These are phyloP conservation scores for Vachellia collinsii DNA, from an alignment of 306 rosid species.

Conservation along the genomic window DNA sequence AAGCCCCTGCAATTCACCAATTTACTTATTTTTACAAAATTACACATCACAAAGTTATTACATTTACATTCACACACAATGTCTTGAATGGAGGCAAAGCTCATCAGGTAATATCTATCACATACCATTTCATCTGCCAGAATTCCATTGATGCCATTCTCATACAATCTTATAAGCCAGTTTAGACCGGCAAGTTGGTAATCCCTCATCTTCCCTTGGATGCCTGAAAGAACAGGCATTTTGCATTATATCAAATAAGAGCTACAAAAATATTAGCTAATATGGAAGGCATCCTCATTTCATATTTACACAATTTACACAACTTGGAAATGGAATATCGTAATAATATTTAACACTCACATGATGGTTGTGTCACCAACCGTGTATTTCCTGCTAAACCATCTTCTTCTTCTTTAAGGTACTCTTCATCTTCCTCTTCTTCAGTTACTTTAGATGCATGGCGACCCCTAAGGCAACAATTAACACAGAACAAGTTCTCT, in stretches of 20 bases:
- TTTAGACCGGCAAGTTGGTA: slow-evolving; percentile 98
- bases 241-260: slow-evolving; percentile 20
- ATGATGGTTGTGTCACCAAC: slow-evolving; percentile 85
- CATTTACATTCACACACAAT: neutral
- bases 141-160: slow-evolving; percentile 98
- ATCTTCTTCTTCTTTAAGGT: slow-evolving; percentile 96
- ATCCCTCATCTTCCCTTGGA: slow-evolving; percentile 98
- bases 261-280: neutral
- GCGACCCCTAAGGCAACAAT: slow-evolving; percentile 73
- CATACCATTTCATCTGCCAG: slow-evolving; percentile 99
- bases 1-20: slow-evolving; percentile 70
- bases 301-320: neutral
- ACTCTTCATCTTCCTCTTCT: slow-evolving; percentile 98
- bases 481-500: slow-evolving; percentile 21
- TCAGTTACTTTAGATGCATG: slow-evolving; percentile 99
- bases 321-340: neutral
- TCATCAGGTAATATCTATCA: neutral
- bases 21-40: slow-evolving; percentile 14
- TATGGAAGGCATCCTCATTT: slow-evolving; percentile 23
- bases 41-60: slow-evolving; percentile 7
- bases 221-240: slow-evolving; percentile 56
- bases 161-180: slow-evolving; percentile 95
- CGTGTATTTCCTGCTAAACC: slow-evolving; percentile 73
- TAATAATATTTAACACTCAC: slow-evolving; percentile 47
- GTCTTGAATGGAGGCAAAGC: slow-evolving; percentile 5